Conservation (phyloP, 106 monocot species). For the Iris macrosiphon region DNA sequence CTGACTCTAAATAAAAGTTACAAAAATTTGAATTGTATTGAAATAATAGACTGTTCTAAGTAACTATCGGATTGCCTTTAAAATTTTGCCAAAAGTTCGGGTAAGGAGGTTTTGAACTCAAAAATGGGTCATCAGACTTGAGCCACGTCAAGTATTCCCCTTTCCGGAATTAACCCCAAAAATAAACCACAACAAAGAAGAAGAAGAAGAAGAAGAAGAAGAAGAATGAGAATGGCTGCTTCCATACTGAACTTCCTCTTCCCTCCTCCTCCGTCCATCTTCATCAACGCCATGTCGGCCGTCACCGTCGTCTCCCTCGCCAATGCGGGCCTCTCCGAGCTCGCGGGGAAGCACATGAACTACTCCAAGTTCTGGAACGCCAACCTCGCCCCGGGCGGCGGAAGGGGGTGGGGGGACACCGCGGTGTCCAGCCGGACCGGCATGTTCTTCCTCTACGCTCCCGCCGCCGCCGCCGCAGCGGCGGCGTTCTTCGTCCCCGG, state of each 20-base stretch:
- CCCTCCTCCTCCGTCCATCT: constrained; percentile 34
- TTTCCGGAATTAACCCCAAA: too few species aligned
- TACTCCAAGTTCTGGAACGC: constrained; percentile 71
- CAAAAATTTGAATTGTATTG: too few species aligned
- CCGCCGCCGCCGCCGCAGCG: constrained; percentile 30
- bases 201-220: too few species aligned
- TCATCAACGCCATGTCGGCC: constrained; percentile 27
- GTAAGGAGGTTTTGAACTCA: too few species aligned
- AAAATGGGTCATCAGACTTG: too few species aligned
- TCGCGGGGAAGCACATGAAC: constrained; percentile 26
- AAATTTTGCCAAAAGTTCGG: too few species aligned
- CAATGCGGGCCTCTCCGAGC: constrained; percentile 24
- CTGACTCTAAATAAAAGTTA: too few species aligned
- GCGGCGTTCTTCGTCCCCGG: constrained; percentile 29
- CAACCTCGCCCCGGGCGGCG: not conserved
- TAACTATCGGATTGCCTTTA: too few species aligned
- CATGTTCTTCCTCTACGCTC: constrained; percentile 45
- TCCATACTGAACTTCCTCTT: constrained; percentile 20
- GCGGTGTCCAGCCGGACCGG: constrained; percentile 27
- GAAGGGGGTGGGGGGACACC: not conserved
- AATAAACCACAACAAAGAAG: too few species aligned
- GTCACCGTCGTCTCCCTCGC: constrained; percentile 9
- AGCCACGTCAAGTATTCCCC: too few species aligned
- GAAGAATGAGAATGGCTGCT: too few species aligned
- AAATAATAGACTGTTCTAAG: too few species aligned